Percentiles rank a stretch among this genome's conserved stretches.
phyloP scores from a whole-genome alignment of 192 early-diverging fungal species.

The Pilaira anomala region DNA sequence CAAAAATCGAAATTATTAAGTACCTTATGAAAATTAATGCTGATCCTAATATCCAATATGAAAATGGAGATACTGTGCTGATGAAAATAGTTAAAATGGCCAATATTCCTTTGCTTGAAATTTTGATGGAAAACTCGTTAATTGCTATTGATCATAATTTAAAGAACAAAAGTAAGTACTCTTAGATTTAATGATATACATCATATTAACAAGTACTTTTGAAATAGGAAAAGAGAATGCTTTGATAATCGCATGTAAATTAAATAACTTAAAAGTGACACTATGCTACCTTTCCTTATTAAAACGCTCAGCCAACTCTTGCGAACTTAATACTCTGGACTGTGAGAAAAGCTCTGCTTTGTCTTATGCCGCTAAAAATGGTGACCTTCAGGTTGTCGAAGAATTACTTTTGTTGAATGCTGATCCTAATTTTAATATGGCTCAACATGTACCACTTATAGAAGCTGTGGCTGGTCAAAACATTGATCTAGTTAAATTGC shows the following conservation, averaged over 20 bases:
- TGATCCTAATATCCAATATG: conserved; percentile 23
- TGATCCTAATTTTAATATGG: conserved; percentile 3
- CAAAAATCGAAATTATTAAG: neutral
- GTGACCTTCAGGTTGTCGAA: conserved; percentile 9
- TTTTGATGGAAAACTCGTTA: neutral
- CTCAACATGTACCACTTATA: conserved; percentile 13
- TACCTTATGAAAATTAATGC: conserved; percentile 27
- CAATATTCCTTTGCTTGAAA: neutral
- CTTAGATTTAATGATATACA: neutral
- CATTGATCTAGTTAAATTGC: conserved; percentile 1
- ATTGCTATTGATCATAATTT: neutral
- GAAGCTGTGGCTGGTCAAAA: conserved; percentile 16
- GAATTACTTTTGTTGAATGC: conserved; percentile 10
- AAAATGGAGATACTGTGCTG: conserved; percentile 16
- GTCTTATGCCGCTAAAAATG: conserved; percentile 3
- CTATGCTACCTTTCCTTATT: neutral
- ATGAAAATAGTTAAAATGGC: conserved; percentile 32
- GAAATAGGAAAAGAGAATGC: conserved; percentile 16
- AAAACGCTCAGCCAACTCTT: neutral
- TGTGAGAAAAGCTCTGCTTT: conserved; percentile 7
- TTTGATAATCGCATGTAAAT: neutral
- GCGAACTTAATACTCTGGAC: conserved; percentile 22
- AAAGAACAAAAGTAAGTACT: conserved; percentile 10
- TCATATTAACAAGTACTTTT: neutral
- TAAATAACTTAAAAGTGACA: neutral